phyloP scores from a whole-genome alignment of 1,284 basidiomycete genomes.

The Cryptococcus sp. region DNA sequence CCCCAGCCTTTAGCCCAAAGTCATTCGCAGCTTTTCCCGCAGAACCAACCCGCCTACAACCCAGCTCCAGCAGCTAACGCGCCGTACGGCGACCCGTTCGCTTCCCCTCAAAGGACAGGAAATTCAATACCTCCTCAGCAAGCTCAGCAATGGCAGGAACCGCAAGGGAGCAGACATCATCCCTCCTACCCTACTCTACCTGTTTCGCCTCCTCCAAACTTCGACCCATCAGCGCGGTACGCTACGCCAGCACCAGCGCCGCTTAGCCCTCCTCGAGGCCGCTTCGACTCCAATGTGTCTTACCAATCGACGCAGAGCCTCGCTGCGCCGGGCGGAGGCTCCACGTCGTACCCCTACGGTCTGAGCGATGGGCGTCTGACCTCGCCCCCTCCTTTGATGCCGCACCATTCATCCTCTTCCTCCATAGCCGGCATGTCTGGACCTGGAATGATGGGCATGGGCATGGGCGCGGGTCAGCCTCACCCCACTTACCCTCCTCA shows the following conservation, averaged over 20 bases:
- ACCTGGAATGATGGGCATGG: slow-evolving; percentile 1
- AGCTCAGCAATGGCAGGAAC: slow-evolving; percentile 17
- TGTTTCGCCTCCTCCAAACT: slow-evolving; percentile 8
- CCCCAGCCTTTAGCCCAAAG: background rate
- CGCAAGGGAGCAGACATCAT: slow-evolving; percentile 29
- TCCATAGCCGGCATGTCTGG: slow-evolving; percentile 11
- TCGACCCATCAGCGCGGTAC: slow-evolving; percentile 8
- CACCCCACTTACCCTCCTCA: slow-evolving; percentile 18
- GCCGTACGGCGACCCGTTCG: slow-evolving; percentile 19
- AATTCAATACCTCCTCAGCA: slow-evolving; percentile 1
- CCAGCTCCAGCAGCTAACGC: background rate
- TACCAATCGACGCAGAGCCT: slow-evolving; percentile 12
- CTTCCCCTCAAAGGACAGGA: slow-evolving; percentile 1
- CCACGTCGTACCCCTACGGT: slow-evolving; percentile 23
- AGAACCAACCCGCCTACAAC: no score
- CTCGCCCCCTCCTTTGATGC: slow-evolving; percentile 43
- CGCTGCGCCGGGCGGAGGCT: background rate
- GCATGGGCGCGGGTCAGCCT: background rate
- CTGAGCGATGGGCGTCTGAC: slow-evolving; percentile 32
- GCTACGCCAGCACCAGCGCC: slow-evolving; percentile 9
- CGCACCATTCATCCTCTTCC: slow-evolving; percentile 27
- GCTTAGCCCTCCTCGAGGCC: slow-evolving; percentile 13
- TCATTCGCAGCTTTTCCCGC: slow-evolving; percentile 1
- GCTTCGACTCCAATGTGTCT: slow-evolving; percentile 29
- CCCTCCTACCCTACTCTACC: slow-evolving; percentile 26